These are phyloP conservation scores for Sechiopsis laciniata DNA, from an alignment of 306 rosid genomes.

Conservation along the genomic window DNA sequence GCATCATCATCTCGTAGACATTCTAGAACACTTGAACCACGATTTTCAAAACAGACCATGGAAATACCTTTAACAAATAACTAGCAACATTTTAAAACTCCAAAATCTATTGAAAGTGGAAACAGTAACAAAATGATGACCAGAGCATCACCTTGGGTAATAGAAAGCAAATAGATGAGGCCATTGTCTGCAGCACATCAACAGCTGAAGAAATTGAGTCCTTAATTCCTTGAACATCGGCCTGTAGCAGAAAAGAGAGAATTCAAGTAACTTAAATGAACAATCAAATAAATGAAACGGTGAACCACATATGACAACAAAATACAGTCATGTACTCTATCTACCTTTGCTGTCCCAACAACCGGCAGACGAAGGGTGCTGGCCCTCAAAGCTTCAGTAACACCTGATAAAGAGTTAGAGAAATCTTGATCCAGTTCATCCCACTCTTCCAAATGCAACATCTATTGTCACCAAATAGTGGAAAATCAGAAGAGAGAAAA, in stretches of 20 bases:
- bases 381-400: slow-evolving; percentile 71
- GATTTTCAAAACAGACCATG: not conserved
- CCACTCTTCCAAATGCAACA: slow-evolving; percentile 72
- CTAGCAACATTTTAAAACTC: slow-evolving; percentile 6
- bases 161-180: slow-evolving; percentile 63
- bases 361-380: slow-evolving; percentile 97
- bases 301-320: slow-evolving; percentile 3
- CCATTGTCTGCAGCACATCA: slow-evolving; percentile 97
- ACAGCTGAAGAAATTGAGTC: slow-evolving; percentile 80
- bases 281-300: not conserved
- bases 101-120: not conserved
- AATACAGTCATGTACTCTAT: slow-evolving; percentile 5
- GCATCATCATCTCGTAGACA: not conserved
- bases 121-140: not conserved
- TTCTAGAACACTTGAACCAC: not conserved
- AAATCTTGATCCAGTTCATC: slow-evolving; percentile 56
- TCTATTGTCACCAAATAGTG: slow-evolving; percentile 33
- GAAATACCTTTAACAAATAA: not conserved
- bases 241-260: slow-evolving; percentile 41
- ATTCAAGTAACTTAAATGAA: not conserved
- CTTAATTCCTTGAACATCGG: slow-evolving; percentile 64
- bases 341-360: slow-evolving; percentile 69
- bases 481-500: not conserved
- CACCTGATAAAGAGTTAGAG: slow-evolving; percentile 73
- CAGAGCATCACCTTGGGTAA: slow-evolving; percentile 51